These are phyloP conservation scores for Ganoderma sinense DNA, from an alignment of 1,284 basidiomycete species.

Conservation along the genomic window DNA sequence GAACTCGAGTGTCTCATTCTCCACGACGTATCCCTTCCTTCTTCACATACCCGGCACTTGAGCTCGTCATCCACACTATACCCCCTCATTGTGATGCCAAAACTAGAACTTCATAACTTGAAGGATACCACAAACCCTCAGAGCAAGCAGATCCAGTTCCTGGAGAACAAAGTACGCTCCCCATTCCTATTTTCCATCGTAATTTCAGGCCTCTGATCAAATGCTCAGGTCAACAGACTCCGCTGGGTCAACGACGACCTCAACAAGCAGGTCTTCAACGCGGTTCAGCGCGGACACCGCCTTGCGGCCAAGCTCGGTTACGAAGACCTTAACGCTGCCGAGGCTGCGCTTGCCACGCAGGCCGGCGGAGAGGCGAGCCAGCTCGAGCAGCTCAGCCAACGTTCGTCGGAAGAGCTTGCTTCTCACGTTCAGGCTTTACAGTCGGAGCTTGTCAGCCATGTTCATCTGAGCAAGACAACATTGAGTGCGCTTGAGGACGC, in stretches of 20 bases:
- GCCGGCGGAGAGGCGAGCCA: conserved; percentile 11
- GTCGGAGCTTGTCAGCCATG: conserved; percentile 28
- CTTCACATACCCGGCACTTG: not conserved
- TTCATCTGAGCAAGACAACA: conserved; percentile 26
- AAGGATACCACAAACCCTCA: conserved; percentile 8
- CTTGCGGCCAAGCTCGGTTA: conserved; percentile 35
- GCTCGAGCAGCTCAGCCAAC: conserved; percentile 24
- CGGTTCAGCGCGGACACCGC: conserved; percentile 31
- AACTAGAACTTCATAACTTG: conserved; percentile 2
- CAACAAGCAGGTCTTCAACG: conserved; percentile 31
- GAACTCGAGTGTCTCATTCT: not conserved
- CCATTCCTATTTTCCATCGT: not conserved
- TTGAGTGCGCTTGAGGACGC: conserved; percentile 28
- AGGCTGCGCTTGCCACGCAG: conserved; percentile 27
- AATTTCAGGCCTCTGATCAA: not conserved
- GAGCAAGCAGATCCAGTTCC: conserved; percentile 22
- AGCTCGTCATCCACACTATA: not conserved
- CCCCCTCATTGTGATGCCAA: conserved; percentile 12
- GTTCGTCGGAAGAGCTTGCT: conserved; percentile 28
- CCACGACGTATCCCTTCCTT: not conserved
- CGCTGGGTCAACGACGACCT: conserved; percentile 31
- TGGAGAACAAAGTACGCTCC: conserved; percentile 27
- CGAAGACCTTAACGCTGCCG: conserved; percentile 32
- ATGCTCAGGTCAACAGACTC: conserved; percentile 28
- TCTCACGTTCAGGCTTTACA: conserved; percentile 28